Base-by-base conservation (phyloP, 805 yeast genomes). In the Candida berthetii region DNA sequence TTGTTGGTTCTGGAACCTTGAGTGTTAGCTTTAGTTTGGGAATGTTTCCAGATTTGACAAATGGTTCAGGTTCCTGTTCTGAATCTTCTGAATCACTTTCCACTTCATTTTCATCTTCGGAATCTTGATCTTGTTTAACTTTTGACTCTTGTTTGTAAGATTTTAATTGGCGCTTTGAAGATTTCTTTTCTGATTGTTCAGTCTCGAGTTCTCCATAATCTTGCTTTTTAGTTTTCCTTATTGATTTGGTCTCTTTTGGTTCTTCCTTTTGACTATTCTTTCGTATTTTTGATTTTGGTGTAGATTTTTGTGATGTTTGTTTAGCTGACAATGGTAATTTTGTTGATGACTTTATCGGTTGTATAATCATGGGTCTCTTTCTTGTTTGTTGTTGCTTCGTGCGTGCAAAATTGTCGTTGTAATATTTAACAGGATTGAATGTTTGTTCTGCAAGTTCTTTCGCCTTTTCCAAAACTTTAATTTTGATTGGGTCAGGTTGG, bases 1-100 rank as follows among this genome's bases (percentile, higher is more conserved):
- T 65, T 4, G 70, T 58, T 35, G 73, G 80, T 19, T 65, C 61
- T 8, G 77, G 77, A 20, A 64, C 58, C 13, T 57, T 42, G 3
- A 69, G 54, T 3, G 53, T 61, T 8, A 74, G 39, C 11, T 52
- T 62, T 1, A 70, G 41, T 19, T 49, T 55, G 2, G 66, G 62
- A 4, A 50, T 38, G 16, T 49, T 57, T 36, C 37, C 40, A 32
- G 39, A 44, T 15, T 40, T 47, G 18, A 48, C 40, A 27, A 43
- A 51, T 19, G 60, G 57, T 8, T 49, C 38, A 9, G 49, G 46
- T 8, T 42, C 42, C 6, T 34, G 14, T 29, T 31, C 37, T 14
- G 20, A 20, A 16, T 25, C 22, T 40, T 45, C 27, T 14, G 15
- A n/a, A 14, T 10, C 13, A 5, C 18, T 20, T 24, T 45, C 27